Conservation (phyloP, 768 basidiomycete genomes). For the Kwoniella dejecticola region DNA sequence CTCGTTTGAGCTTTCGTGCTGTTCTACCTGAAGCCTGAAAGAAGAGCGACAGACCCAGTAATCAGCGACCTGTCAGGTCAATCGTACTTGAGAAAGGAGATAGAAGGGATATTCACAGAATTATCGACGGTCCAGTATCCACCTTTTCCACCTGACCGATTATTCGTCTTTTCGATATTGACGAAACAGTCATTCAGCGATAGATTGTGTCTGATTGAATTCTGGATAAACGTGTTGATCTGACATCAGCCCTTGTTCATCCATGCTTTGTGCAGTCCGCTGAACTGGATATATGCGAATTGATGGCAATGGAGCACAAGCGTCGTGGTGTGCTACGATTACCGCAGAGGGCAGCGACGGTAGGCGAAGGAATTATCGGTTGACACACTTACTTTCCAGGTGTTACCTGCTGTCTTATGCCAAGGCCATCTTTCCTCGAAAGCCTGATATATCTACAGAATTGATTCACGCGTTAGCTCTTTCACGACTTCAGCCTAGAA, state of each 20-base stretch:
- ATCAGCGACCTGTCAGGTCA: no score
- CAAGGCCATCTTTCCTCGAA: conserved; percentile 30
- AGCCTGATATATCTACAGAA: conserved; percentile 23
- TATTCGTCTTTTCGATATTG: conserved; percentile 4
- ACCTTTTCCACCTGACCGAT: conserved; percentile 19
- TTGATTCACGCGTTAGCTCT: background rate
- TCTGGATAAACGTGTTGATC: conserved; percentile 2
- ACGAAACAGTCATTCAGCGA: conserved; percentile 21
- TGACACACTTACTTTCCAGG: conserved; percentile 13
- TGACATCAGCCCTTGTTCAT: background rate
- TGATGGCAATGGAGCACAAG: no score
- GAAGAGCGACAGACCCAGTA: no score
- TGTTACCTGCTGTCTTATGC: conserved; percentile 11
- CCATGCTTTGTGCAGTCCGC: no score
- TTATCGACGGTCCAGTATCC: conserved; percentile 22
- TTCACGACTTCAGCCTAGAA: no score
- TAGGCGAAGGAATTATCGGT: no score
- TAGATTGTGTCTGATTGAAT: conserved; percentile 22
- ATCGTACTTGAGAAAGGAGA: no score
- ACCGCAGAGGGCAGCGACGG: no score
- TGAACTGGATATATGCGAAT: no score
- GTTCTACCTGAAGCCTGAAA: conserved; percentile 17
- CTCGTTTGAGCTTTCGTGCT: conserved; percentile 16
- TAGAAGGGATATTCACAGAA: conserved; percentile 10
- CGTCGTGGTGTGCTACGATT: no score